These are phyloP conservation scores for Aspergillus cristatus DNA, from an alignment of 495 filamentous ascomycete genomes.

Conservation along the genomic window DNA sequence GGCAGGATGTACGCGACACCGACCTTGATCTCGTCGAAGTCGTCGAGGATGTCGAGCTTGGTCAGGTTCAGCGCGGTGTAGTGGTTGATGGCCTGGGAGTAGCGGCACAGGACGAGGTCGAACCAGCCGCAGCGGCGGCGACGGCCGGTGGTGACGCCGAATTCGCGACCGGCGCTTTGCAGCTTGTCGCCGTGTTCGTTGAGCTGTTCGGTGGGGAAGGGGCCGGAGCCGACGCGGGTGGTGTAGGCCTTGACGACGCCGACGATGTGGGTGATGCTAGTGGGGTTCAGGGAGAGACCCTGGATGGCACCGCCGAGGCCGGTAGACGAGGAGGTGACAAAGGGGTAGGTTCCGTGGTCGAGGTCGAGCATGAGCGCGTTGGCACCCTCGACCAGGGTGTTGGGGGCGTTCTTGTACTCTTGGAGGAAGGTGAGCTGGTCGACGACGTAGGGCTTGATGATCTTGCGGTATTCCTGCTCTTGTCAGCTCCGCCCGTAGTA, in stretches of 20 bases:
- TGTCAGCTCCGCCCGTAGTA: slow-evolving; percentile 4
- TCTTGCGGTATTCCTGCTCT: slow-evolving; percentile 51
- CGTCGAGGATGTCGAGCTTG: slow-evolving; percentile 82
- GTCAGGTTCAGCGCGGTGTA: slow-evolving; percentile 77
- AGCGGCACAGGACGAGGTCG: slow-evolving; percentile 78
- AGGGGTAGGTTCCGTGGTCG: slow-evolving; percentile 75
- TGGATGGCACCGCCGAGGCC: slow-evolving; percentile 69
- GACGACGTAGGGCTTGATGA: slow-evolving; percentile 58
- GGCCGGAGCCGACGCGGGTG: slow-evolving; percentile 68
- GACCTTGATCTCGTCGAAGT: slow-evolving; percentile 71
- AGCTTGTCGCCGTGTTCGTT: slow-evolving; percentile 57
- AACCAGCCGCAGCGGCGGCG: slow-evolving; percentile 83
- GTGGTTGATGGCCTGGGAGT: slow-evolving; percentile 62
- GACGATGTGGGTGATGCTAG: slow-evolving; percentile 51
- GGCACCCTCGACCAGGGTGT: slow-evolving; percentile 78
- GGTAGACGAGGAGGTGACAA: slow-evolving; percentile 72
- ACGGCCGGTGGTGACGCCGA: slow-evolving; percentile 78
- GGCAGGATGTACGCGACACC: slow-evolving; percentile 59
- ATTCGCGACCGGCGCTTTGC: slow-evolving; percentile 54
- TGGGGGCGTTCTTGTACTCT: slow-evolving; percentile 44
- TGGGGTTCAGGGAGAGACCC: slow-evolving; percentile 47
- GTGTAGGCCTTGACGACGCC: slow-evolving; percentile 83
- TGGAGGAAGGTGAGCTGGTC: slow-evolving; percentile 48
- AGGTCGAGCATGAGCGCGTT: slow-evolving; percentile 79
- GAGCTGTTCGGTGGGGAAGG: slow-evolving; percentile 76